A percentile compares a stretch with the other conserved stretches of the same genome.
These are phyloP conservation scores for Pugionium dolabratum DNA, from an alignment of 345 rosid genomes.

Conservation along the genomic window DNA sequence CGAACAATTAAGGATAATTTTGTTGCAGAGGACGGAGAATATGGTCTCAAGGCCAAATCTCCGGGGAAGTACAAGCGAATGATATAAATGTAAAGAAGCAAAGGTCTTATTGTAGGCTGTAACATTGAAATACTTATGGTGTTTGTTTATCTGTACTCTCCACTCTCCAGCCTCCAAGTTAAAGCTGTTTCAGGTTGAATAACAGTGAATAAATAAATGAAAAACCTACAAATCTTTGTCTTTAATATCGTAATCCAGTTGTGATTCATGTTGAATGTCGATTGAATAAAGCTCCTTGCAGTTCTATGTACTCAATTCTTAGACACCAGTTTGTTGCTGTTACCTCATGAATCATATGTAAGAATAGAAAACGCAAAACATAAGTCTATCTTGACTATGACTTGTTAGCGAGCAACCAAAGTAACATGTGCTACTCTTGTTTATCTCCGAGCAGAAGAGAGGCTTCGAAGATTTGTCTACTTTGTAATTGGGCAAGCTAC, in stretches of 20 bases:
- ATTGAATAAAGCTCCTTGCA: not conserved
- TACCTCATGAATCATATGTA: not conserved
- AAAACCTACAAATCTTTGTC: too few species aligned
- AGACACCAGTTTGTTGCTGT: too few species aligned
- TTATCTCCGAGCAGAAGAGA: too few species aligned
- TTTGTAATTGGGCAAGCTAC: too few species aligned
- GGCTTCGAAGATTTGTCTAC: too few species aligned
- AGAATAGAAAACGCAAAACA: too few species aligned
- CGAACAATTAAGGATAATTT: slow-evolving; percentile 5
- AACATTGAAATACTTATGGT: slow-evolving; percentile 3
- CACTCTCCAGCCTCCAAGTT: slow-evolving; percentile 5
- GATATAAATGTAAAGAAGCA: not conserved
- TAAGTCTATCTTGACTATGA: too few species aligned
- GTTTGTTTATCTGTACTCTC: slow-evolving; percentile 26
- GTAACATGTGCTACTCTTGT: too few species aligned
- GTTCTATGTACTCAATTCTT: not conserved
- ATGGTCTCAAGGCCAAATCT: slow-evolving; percentile 59
- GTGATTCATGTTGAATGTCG: not conserved
- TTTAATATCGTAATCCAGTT: not conserved
- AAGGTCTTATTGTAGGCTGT: not conserved
- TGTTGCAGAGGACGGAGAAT: slow-evolving; percentile 57
- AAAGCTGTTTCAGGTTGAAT: slow-evolving; percentile 17
- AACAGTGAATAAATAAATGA: slow-evolving; percentile 3
- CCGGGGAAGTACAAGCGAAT: slow-evolving; percentile 29
- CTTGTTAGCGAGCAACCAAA: too few species aligned